Base-by-base conservation (phyloP, 352 stramenopile genomes). In the Plasmopara muralis region DNA sequence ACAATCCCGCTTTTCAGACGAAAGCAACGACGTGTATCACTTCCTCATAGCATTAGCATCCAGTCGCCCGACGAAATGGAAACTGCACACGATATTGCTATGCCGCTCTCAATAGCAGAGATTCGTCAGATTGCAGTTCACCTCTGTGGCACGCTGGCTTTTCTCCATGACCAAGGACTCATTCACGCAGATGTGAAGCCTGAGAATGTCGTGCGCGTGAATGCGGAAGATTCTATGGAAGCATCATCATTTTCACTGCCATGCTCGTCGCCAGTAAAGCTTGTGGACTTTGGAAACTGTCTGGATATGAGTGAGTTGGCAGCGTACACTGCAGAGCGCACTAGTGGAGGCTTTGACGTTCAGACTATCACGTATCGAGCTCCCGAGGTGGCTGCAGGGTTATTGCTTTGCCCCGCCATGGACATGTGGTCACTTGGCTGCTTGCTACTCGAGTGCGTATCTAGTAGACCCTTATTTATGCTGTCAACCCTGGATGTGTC, bases 381-480 rank as follows among this genome's bases (percentile, higher is more conserved):
- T 6, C 80, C 80, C 0, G 80, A 90, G 53, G 77, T 90, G 28
- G 77, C 77, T 30, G 76, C 76, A 20, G 75, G 77, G 4, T 50
- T 85, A 10, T 62, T 66, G 15, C 70, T 90, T 33, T 73, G 71
- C 41, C 62, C 71, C 2, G 69, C 80, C 12, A 83, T 85, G 62
- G 80, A 90, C 47, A 75, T 90, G 71, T 90, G 80, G 80, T 90
- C 80, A 18, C 63, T 90, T 28, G 80, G 80, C 7, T 90, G 80
- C 52, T 61, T 90, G 10, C 44, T 90, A 9, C 39, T 88, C 7
- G 80, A 90, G 51, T 87, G 77, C 16, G 64, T 70, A 5, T 74
- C 66, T 1, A 77, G 80, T 1, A 50, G 59, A 47, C 76, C 77
- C n/a, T 54, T 88, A 2, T 85, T 90, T 55, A 76, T 62, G 9